These are phyloP conservation scores for Verticillium klebahnii DNA, from an alignment of 2,329 filamentous ascomycete species.

Conservation along the genomic window DNA sequence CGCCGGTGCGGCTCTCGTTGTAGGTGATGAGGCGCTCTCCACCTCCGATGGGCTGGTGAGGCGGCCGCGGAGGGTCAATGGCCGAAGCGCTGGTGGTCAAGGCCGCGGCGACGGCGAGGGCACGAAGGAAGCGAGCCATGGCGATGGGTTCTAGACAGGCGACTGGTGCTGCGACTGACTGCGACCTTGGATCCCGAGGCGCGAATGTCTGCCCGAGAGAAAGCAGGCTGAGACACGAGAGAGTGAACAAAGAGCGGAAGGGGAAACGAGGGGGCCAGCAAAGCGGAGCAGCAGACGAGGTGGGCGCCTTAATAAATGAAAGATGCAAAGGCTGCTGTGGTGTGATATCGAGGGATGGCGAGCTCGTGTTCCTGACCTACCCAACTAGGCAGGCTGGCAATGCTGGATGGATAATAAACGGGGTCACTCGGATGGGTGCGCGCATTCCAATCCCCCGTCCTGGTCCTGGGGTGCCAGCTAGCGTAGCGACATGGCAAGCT, in stretches of 20 bases:
- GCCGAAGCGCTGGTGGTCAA: slow-evolving; percentile 1
- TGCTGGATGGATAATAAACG: not conserved
- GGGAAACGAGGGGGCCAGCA: not conserved
- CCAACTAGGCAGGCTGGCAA: slow-evolving; percentile 1
- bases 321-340: not conserved
- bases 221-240: not conserved
- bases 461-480: not conserved
- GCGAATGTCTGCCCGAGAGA: not conserved
- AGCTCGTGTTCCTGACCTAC: not conserved
- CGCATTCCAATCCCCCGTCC: not conserved
- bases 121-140: slow-evolving; percentile 10
- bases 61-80: slow-evolving; percentile 43
- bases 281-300: not conserved
- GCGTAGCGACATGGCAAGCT: not conserved
- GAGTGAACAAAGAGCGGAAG: not conserved
- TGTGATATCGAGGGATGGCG: not conserved
- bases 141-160: not conserved
- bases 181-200: not conserved
- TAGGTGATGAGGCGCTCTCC: slow-evolving; percentile 54
- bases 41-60: slow-evolving; percentile 50
- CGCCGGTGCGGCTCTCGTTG: slow-evolving; percentile 51
- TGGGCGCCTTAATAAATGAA: not conserved
- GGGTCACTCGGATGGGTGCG: not conserved
- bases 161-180: not conserved
- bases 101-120: slow-evolving; percentile 4